Percentiles rank a stretch among this genome's conserved stretches.
These are phyloP conservation scores for Gardenia jasminoides DNA, from an alignment of 257 asterid genomes.

Conservation along the genomic window DNA sequence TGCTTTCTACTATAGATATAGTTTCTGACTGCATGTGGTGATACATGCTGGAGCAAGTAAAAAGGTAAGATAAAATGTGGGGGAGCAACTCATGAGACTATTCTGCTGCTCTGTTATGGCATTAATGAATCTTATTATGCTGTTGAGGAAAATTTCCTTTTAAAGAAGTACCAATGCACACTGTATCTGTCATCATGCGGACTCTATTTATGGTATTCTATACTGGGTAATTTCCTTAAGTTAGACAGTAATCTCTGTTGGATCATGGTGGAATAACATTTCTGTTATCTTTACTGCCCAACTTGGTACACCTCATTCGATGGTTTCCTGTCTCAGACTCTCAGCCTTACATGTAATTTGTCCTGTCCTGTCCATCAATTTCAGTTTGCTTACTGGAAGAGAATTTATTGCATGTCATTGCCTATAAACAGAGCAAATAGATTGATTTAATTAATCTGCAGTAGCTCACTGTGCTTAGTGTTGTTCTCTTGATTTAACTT, in stretches of 20 bases:
- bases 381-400: neutral
- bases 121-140: neutral
- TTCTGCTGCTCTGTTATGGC: neutral
- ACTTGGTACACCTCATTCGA: neutral
- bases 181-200: neutral
- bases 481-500: neutral
- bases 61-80: neutral
- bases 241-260: neutral
- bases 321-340: neutral
- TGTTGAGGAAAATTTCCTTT: neutral
- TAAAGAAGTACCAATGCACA: neutral
- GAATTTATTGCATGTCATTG: neutral
- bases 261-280: neutral
- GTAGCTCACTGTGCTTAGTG: neutral
- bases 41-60: neutral
- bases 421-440: neutral
- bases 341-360: neutral
- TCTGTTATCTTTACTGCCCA: neutral
- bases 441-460: neutral
- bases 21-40: neutral
- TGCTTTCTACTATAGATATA: neutral
- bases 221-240: neutral
- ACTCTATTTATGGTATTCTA: neutral
- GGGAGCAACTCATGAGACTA: neutral
- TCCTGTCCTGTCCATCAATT: neutral